Evolutionary conservation across 2,329 filamentous ascomycete genomes (phyloP).

Genomic region (Colletotrichum sublineola): DNA sequence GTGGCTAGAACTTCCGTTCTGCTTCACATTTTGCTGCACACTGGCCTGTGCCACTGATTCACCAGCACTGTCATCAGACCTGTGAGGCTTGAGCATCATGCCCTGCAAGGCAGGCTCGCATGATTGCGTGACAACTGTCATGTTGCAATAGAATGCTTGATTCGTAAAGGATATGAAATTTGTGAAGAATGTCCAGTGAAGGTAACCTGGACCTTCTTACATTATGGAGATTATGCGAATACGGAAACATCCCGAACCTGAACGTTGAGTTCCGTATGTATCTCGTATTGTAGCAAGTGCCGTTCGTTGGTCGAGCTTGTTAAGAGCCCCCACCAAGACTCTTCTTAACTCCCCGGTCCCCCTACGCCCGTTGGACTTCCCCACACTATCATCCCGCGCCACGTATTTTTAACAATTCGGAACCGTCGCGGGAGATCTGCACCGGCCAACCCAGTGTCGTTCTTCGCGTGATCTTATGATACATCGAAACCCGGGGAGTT

Average conservation of each 20-base stretch:
- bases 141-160: background rate
- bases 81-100: background rate
- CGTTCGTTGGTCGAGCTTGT: background rate
- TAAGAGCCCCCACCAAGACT: background rate
- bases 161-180: background rate
- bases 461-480: no score
- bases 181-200: no score
- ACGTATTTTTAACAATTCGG: background rate
- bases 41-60: background rate
- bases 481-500: background rate
- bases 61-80: background rate
- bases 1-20: background rate
- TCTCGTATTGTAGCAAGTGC: background rate
- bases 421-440: background rate
- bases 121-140: background rate
- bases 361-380: background rate
- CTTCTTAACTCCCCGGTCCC: conserved; percentile 16
- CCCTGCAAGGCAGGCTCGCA: background rate
- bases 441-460: background rate
- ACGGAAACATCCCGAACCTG: background rate
- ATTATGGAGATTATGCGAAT: background rate
- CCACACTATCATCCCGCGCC: background rate
- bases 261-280: background rate
- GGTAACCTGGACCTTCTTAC: background rate
- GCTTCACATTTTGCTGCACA: background rate